Evolutionary conservation across 164 flowering plant species (phyloP).

Genomic region (Sextonia rubra): DNA sequence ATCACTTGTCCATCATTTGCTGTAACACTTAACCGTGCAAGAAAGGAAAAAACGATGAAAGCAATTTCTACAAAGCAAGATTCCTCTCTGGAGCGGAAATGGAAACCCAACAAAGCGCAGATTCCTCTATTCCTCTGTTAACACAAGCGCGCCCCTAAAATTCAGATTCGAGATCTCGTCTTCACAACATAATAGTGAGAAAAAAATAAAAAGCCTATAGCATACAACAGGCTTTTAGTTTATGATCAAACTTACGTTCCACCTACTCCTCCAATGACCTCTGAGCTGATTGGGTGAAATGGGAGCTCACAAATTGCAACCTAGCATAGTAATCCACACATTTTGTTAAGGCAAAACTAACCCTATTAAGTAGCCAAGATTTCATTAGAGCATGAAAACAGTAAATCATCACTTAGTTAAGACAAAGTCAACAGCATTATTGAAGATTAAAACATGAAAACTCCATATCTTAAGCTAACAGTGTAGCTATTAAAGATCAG

Average conservation of each 20-base stretch:
- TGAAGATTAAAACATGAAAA: neutral
- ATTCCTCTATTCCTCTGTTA: too few species aligned
- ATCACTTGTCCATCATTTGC: too few species aligned
- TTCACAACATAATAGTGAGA: neutral
- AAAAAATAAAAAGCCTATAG: neutral
- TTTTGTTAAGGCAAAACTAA: neutral
- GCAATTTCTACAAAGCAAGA: too few species aligned
- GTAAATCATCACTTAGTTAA: too few species aligned
- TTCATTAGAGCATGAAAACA: too few species aligned
- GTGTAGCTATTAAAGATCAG: neutral
- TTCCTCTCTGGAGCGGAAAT: too few species aligned
- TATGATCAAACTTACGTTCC: constrained; percentile 80
- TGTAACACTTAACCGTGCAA: too few species aligned
- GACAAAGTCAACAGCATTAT: too few species aligned
- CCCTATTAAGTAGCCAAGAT: neutral
- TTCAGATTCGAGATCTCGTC: neutral
- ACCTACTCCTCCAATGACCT: constrained; percentile 91
- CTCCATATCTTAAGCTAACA: neutral
- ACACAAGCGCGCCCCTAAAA: too few species aligned
- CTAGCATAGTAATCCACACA: constrained; percentile 28
- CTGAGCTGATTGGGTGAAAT: constrained; percentile 93
- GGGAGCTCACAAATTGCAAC: constrained; percentile 98
- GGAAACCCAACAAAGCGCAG: too few species aligned
- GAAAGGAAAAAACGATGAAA: too few species aligned
- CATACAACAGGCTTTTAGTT: neutral